Percentiles rank a stretch among this genome's conserved stretches.
Conservation (phyloP, 345 rosid genomes). For the Acer saccharum region DNA sequence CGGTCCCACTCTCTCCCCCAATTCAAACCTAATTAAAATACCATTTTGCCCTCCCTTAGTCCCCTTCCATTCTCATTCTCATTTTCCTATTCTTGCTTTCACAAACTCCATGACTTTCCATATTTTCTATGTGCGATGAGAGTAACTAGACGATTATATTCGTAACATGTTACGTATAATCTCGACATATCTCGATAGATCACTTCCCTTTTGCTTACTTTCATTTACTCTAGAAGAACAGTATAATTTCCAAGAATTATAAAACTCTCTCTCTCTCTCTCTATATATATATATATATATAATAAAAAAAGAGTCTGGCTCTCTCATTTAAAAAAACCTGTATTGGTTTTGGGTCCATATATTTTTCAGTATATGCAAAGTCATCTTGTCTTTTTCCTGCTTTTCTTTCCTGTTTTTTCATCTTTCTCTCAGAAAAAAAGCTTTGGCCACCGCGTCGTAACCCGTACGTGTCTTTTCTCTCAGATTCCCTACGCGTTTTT, state of each 20-base stretch:
- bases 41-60: neutral
- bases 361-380: neutral
- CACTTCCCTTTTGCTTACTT: no score
- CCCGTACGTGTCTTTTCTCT: constrained; percentile 16
- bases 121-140: no score
- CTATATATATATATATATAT: no score
- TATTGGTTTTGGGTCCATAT: neutral
- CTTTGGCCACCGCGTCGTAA: constrained; percentile 17
- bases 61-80: no score
- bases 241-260: no score
- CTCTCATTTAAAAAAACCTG: no score
- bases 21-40: neutral
- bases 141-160: no score
- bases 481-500: constrained; percentile 35
- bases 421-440: neutral
- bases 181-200: no score
- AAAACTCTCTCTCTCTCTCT: no score
- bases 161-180: no score
- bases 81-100: neutral
- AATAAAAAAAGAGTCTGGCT: no score
- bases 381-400: constrained; percentile 20
- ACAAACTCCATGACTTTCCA: neutral
- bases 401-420: neutral
- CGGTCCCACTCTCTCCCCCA: neutral
- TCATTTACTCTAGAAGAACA: no score